phyloP scores from a whole-genome alignment of 495 filamentous ascomycete species.

The Talaromyces wortmannii region DNA sequence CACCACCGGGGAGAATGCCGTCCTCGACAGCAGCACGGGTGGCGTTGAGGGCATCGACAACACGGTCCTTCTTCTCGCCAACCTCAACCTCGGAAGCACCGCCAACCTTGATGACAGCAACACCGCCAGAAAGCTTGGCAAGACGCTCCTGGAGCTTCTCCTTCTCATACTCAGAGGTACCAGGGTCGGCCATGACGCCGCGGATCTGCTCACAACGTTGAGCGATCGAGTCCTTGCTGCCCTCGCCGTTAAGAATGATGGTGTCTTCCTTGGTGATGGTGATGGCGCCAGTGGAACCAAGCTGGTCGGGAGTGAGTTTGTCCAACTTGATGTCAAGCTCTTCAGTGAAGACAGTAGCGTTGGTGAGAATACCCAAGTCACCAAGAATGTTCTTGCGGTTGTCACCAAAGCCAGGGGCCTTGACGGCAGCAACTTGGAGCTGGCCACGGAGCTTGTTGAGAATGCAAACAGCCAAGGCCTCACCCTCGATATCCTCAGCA shows the following conservation, averaged over 20 bases:
- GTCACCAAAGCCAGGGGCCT: constrained; percentile 98
- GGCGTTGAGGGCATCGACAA: constrained; percentile 96
- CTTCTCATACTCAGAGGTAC: constrained; percentile 97
- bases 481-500: constrained; percentile 97
- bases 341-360: constrained; percentile 94
- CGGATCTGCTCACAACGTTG: constrained; percentile 99
- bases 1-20: constrained; percentile 96
- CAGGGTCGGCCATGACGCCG: constrained; percentile 87
- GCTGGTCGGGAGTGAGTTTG: constrained; percentile 91
- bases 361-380: constrained; percentile 90
- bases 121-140: constrained; percentile 97
- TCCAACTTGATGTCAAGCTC: constrained; percentile 98
- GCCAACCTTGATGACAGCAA: constrained; percentile 98
- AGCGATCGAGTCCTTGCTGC: constrained; percentile 85
- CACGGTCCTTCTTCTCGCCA: constrained; percentile 98
- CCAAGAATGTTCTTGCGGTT: constrained; percentile 99
- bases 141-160: constrained; percentile 99
- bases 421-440: constrained; percentile 96
- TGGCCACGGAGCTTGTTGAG: constrained; percentile 99
- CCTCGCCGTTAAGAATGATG: constrained; percentile 96
- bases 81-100: constrained; percentile 98
- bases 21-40: constrained; percentile 98
- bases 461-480: constrained; percentile 97
- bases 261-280: constrained; percentile 99
- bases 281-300: constrained; percentile 94